Evolutionary conservation across 2,329 filamentous ascomycete species (phyloP).

Genomic region (Exophiala viscosa): DNA sequence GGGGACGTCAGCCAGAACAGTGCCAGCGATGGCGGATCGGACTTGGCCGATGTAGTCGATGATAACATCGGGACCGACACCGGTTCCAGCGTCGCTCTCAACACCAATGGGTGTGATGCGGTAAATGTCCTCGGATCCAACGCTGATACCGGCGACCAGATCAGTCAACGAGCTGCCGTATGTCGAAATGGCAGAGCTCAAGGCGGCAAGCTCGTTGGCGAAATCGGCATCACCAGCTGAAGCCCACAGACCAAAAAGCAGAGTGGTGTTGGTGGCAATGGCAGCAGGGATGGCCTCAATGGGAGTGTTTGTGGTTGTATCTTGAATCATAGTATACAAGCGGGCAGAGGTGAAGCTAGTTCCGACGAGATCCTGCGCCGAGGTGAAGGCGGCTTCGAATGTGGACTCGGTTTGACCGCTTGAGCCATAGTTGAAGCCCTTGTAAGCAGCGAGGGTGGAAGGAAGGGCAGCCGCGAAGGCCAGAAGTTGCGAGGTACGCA

Average conservation of each 20-base stretch:
- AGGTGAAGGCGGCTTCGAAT: constrained; percentile 45
- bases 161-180: constrained; percentile 62
- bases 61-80: constrained; percentile 60
- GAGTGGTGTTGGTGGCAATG: constrained; percentile 67
- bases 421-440: constrained; percentile 50
- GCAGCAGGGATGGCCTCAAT: constrained; percentile 71
- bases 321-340: constrained; percentile 62
- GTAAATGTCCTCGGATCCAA: constrained; percentile 77
- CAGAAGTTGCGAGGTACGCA: constrained; percentile 34
- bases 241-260: constrained; percentile 75
- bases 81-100: constrained; percentile 58
- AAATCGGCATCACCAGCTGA: constrained; percentile 56
- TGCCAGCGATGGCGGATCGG: constrained; percentile 60
- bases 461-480: constrained; percentile 31
- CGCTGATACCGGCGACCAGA: constrained; percentile 71
- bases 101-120: constrained; percentile 63
- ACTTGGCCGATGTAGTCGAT: constrained; percentile 68
- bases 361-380: constrained; percentile 42
- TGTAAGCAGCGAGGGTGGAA: constrained; percentile 31
- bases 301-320: constrained; percentile 56
- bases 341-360: constrained; percentile 45
- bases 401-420: constrained; percentile 42
- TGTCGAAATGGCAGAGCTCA: constrained; percentile 60
- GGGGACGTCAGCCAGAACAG: constrained; percentile 36
- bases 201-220: constrained; percentile 65